These are phyloP conservation scores for Macrolepiota dolichaula DNA, from an alignment of 768 basidiomycete species.

Conservation along the genomic window DNA sequence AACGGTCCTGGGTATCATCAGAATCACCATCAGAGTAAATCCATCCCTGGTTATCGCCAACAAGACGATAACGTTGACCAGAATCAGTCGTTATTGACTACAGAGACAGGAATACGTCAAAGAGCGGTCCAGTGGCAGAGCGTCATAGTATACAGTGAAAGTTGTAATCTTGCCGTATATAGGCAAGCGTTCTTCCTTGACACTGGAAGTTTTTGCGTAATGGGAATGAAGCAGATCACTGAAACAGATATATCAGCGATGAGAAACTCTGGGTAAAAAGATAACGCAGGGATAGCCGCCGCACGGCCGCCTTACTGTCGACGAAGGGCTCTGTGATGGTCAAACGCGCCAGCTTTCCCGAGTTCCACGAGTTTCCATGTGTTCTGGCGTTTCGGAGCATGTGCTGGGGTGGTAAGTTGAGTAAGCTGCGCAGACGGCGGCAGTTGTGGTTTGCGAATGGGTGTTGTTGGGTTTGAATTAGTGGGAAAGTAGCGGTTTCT, in stretches of 20 bases:
- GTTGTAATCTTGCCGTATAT: constrained; percentile 3
- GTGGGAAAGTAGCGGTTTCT: constrained; percentile 57
- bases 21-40: background rate
- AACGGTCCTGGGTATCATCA: background rate
- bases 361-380: background rate
- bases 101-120: background rate
- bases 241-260: background rate
- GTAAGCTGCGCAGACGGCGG: background rate
- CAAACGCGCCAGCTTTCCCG: background rate
- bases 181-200: constrained; percentile 4
- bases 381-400: background rate
- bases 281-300: background rate
- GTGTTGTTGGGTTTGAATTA: constrained; percentile 31
- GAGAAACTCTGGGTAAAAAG: too few relatives aligned
- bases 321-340: background rate
- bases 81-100: constrained; percentile 1
- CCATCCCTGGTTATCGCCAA: constrained; percentile 53
- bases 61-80: background rate
- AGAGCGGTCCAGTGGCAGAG: background rate
- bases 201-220: background rate
- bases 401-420: background rate
- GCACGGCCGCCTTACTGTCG: constrained; percentile 1
- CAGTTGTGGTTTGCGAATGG: constrained; percentile 12
- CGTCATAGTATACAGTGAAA: background rate
- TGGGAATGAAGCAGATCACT: constrained; percentile 1